Evolutionary conservation across 1,139 yeast species (phyloP), one percentile per base, ranked within the genome.

Genomic region (Geotrichum macrosporum): DNA sequence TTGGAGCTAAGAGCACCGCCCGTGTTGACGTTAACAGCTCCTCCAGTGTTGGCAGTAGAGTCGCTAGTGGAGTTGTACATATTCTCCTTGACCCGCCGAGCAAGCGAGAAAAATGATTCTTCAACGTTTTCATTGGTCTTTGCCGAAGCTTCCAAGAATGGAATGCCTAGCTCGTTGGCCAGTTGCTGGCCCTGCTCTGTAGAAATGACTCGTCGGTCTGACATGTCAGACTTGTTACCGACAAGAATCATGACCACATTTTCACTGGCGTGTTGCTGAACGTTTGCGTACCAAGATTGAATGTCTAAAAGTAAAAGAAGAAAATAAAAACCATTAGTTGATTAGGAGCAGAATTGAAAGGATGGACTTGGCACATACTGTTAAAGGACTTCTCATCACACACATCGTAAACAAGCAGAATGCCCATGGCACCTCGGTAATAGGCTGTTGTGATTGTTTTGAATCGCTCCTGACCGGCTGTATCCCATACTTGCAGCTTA

Each of bases 371-470:
- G n/a, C n/a, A 42, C 46, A 31, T 22, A 58, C 77, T 80, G 60
- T 84, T 88, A 70, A 92, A 94, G 35, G 96, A 84, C 69, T 94
- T 80, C 60, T 88, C 88, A 68, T 94, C 97, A 33, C 95, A 84
- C 47, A 92, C 97, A 67, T 92, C 99, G 69, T 92, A 92, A 43
- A 92, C 95, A 58, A 92, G 78, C 51, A 92, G 80, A 65, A 94
- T 92, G 54, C 98, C 99, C 94, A 88, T 87, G 51, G 99, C 98
- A 49, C 97, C 96, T 68, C 99, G 80, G 72, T 94, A 92, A 70
- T 94, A 92, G 8, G 98, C 96, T 18, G 97, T 88, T 42, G 98
- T 92, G 68, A 92, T 92, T 47, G 98, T 92, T 73, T 96, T 81
- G 75, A 92, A 92, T 60, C 98, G 77, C 69, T 92, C 98, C 71